Conservation (phyloP, 192 early-diverging fungal species). For the Rhizoclosmatium sp. region DNA sequence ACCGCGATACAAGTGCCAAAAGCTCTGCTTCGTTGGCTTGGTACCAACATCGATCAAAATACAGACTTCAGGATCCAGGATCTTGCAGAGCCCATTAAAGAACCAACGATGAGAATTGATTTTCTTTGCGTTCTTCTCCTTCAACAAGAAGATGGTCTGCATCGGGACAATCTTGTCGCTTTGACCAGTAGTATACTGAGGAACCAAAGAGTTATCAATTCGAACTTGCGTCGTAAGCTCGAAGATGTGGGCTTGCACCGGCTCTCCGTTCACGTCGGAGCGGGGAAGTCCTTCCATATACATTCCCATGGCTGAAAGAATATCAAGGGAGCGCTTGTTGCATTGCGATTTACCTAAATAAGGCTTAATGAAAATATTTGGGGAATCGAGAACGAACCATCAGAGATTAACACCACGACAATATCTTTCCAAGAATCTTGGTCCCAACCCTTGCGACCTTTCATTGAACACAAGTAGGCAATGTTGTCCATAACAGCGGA, state of each 20-base stretch:
- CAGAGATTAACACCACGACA: constrained; percentile 76
- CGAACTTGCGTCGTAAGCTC: constrained; percentile 70
- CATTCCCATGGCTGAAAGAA: constrained; percentile 68
- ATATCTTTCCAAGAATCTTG: constrained; percentile 76
- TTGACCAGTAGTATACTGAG: constrained; percentile 63
- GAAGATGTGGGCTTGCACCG: constrained; percentile 63
- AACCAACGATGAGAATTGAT: constrained; percentile 77
- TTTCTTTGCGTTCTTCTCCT: constrained; percentile 92
- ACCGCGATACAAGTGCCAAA: constrained; percentile 59
- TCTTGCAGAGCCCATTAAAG: constrained; percentile 75
- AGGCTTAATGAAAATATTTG: neutral
- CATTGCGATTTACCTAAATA: constrained; percentile 43
- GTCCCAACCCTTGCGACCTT: constrained; percentile 64
- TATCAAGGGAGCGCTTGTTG: constrained; percentile 74
- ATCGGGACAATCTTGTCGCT: constrained; percentile 61
- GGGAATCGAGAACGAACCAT: constrained; percentile 52
- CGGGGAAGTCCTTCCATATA: constrained; percentile 62
- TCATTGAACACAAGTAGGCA: constrained; percentile 66
- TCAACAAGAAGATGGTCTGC: constrained; percentile 91
- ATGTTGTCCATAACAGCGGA: constrained; percentile 74
- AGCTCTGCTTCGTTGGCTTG: constrained; percentile 65
- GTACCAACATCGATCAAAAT: constrained; percentile 81
- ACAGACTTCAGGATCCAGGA: constrained; percentile 72
- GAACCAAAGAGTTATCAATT: constrained; percentile 69
- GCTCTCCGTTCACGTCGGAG: constrained; percentile 49